Conservation (phyloP, 768 basidiomycete species). For the Hysterangium stoloniferum region DNA sequence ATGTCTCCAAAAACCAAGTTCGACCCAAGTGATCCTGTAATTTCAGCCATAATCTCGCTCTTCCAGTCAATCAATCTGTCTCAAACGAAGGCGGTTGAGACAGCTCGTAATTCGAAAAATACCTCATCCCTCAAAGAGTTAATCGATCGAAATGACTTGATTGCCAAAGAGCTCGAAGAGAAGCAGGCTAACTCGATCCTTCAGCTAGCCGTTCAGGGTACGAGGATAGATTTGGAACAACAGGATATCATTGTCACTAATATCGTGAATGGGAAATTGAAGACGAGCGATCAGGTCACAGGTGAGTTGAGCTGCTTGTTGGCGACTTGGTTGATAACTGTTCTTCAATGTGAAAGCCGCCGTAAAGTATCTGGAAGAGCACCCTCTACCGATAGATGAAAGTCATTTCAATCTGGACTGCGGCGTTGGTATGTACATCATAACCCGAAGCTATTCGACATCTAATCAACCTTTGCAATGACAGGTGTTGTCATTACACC, state of each 20-base stretch:
- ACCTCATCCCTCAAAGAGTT: slow-evolving; percentile 62
- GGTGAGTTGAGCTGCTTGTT: slow-evolving; percentile 41
- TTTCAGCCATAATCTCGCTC: slow-evolving; percentile 36
- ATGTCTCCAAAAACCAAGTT: slow-evolving; percentile 23
- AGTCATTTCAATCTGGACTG: slow-evolving; percentile 68
- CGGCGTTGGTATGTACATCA: slow-evolving; percentile 68
- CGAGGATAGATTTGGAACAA: slow-evolving; percentile 54
- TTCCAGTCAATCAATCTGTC: slow-evolving; percentile 77
- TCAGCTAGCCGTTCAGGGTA: slow-evolving; percentile 53
- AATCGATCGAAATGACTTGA: slow-evolving; percentile 47
- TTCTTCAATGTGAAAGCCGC: slow-evolving; percentile 44
- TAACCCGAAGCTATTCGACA: background rate
- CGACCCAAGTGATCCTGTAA: slow-evolving; percentile 30
- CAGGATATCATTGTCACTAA: slow-evolving; percentile 55
- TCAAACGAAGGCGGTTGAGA: slow-evolving; percentile 72
- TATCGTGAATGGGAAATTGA: slow-evolving; percentile 66
- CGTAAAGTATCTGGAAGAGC: slow-evolving; percentile 61
- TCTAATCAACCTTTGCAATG: background rate
- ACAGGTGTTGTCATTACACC: slow-evolving; percentile 74
- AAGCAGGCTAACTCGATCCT: slow-evolving; percentile 68
- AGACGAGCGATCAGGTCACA: slow-evolving; percentile 76
- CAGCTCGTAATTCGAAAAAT: slow-evolving; percentile 72
- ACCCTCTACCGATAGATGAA: slow-evolving; percentile 54
- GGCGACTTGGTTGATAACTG: background rate
- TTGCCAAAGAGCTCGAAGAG: slow-evolving; percentile 51